Evolutionary conservation across 169 alveolate species (phyloP).

Genomic region (Ichthyophthirius multifiliis): DNA sequence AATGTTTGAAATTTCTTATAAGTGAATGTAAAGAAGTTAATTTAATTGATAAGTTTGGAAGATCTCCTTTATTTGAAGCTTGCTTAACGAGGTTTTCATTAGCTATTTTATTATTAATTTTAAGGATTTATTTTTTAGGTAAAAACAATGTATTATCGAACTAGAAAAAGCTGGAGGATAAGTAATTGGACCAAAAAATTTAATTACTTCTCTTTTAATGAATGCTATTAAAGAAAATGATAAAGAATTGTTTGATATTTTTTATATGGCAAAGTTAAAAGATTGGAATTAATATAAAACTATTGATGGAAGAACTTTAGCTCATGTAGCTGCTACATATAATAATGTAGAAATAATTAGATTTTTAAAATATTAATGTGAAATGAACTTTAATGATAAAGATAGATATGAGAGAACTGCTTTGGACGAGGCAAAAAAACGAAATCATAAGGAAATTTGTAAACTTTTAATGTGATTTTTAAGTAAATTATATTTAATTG

Average conservation of each 20-base stretch:
- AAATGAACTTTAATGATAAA: background rate
- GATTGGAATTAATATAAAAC: background rate
- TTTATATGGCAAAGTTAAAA: background rate
- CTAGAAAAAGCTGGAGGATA: background rate
- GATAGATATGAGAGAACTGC: conserved; percentile 5
- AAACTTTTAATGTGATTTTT: too few relatives aligned
- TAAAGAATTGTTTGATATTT: background rate
- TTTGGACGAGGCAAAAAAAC: background rate
- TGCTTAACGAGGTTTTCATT: conserved; percentile 21
- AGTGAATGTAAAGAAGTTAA: conserved; percentile 40
- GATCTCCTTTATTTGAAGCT: conserved; percentile 47
- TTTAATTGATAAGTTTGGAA: conserved; percentile 33
- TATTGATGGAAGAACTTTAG: background rate
- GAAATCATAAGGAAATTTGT: background rate
- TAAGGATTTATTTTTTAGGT: conserved; percentile 37
- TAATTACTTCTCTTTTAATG: background rate
- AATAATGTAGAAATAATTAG: background rate
- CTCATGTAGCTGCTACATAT: background rate
- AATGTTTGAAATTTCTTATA: conserved; percentile 37
- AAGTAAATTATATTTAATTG: too few relatives aligned
- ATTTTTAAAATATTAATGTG: background rate
- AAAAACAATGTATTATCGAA: background rate
- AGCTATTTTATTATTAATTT: conserved; percentile 12
- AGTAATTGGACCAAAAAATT: background rate
- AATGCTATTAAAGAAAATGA: background rate